Evolutionary conservation across 345 rosid species (phyloP).

Genomic region (Clarkia xantiana): DNA sequence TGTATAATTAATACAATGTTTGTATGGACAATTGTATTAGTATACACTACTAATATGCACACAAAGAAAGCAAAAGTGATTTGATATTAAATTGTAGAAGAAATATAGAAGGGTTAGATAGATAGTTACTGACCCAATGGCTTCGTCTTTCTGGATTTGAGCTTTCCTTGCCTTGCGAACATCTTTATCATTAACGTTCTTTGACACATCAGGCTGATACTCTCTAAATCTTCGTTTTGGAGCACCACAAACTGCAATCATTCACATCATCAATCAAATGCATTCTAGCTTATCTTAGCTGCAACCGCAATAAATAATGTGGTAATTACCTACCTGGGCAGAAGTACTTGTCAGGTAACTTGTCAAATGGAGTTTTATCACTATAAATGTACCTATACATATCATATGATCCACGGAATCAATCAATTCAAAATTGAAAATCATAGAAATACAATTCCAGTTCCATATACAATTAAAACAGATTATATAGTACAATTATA

Average conservation of each 20-base stretch:
- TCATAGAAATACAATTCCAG: background rate
- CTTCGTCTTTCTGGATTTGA: conserved; percentile 51
- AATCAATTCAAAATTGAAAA: background rate
- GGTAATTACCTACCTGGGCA: conserved; percentile 73
- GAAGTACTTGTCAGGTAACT: conserved; percentile 56
- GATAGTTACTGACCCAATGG: conserved; percentile 40
- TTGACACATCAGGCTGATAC: conserved; percentile 47
- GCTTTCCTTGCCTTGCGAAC: conserved; percentile 71
- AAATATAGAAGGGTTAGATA: background rate
- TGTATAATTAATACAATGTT: too few species aligned
- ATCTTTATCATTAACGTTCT: conserved; percentile 41
- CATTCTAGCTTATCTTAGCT: background rate
- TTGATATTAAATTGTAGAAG: background rate
- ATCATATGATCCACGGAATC: background rate
- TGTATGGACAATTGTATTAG: too few species aligned
- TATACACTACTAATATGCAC: background rate
- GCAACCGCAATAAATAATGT: background rate
- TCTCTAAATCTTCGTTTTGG: conserved; percentile 79
- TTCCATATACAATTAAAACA: background rate
- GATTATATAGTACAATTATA: too few species aligned
- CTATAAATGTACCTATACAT: conserved; percentile 64
- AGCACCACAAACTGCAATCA: conserved; percentile 76
- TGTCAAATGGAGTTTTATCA: conserved; percentile 82
- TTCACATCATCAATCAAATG: background rate
- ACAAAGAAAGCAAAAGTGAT: background rate